Percentiles rank a stretch among this genome's conserved stretches.
These are phyloP conservation scores for Fusarium keratoplasticum DNA, from an alignment of 2,329 filamentous ascomycete genomes.

Conservation along the genomic window DNA sequence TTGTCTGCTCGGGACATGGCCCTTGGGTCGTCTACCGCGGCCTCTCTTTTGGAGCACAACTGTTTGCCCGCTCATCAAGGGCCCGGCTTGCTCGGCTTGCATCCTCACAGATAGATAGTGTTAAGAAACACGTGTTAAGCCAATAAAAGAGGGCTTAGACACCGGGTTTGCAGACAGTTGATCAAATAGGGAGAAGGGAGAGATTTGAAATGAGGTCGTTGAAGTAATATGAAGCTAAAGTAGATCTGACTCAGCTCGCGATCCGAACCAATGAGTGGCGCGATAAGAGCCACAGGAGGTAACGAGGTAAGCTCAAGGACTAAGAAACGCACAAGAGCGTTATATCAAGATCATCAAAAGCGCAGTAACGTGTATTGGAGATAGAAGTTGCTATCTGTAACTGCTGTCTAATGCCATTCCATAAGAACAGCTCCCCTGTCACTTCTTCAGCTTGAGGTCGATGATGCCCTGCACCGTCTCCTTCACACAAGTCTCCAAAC, in stretches of 20 bases:
- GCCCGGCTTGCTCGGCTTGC: background rate
- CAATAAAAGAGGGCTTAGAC: too few relatives aligned
- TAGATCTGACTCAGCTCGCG: background rate
- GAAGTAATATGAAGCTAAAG: background rate
- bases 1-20: background rate
- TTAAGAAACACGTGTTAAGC: too few relatives aligned
- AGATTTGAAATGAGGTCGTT: background rate
- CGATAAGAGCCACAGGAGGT: background rate
- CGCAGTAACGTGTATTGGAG: too few relatives aligned
- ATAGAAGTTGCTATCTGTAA: too few relatives aligned
- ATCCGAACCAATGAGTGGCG: background rate
- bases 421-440: background rate
- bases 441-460: background rate
- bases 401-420: too few relatives aligned
- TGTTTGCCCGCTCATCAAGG: background rate
- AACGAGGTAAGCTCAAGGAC: background rate
- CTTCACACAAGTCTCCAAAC: slow-evolving; percentile 11
- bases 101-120: too few relatives aligned
- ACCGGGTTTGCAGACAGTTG: background rate
- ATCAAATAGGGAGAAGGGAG: background rate
- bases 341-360: too few relatives aligned
- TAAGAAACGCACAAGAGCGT: background rate
- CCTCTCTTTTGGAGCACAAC: background rate
- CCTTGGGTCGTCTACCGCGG: slow-evolving; percentile 3
- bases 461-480: background rate